Base-by-base conservation (phyloP, 345 rosid genomes). In the Eucalyptus sp. region DNA sequence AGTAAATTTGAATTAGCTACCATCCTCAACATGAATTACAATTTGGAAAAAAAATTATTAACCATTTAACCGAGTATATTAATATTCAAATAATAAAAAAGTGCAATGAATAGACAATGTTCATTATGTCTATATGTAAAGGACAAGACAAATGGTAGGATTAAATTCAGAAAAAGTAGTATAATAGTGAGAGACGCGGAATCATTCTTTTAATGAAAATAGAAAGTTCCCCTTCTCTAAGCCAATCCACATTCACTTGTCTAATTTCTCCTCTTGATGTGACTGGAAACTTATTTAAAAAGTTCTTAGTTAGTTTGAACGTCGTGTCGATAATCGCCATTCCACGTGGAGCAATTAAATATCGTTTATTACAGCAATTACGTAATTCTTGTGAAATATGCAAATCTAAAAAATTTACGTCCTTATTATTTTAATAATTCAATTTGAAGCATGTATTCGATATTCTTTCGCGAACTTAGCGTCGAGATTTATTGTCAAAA, bases 261-360 rank as follows among this genome's bases (percentile, higher is more conserved):
- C 76, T 14, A n/a, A 64, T 62, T 62, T 62, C 33, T 62, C 33
- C 4, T 7, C 56, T 17, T 51, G 56, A 51, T 51, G 56, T 51
- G 56, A 51, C 56, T 51, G 56, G 22, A 51, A 51, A 51, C 56
- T 51, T 51, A 17, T 51, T 17, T 0, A 51, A 51, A 17, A 51
- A 51, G 8, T 51, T 3, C 0, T 3, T 51, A 17, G 0, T 51
- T 51, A 51, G 22, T 0, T 17, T 51, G 56, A 51, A 51, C 56
- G 4, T 51, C 22, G 9, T 51, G 56, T 51, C 0, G 31, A 64
- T n/a, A n/a, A 8, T 0, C 37, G 17, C 37, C 18, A 12, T 64
- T n/a, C 33, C 76, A 8, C 18, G 76, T 15, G 18, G 37, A n/a
- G 37, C 7, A 12, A 20, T 64, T 64, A 14, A 64, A 31, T 64